Evolutionary conservation across 371 early-diverging fungal species (phyloP).

Genomic region (Enteropsectra breve): DNA sequence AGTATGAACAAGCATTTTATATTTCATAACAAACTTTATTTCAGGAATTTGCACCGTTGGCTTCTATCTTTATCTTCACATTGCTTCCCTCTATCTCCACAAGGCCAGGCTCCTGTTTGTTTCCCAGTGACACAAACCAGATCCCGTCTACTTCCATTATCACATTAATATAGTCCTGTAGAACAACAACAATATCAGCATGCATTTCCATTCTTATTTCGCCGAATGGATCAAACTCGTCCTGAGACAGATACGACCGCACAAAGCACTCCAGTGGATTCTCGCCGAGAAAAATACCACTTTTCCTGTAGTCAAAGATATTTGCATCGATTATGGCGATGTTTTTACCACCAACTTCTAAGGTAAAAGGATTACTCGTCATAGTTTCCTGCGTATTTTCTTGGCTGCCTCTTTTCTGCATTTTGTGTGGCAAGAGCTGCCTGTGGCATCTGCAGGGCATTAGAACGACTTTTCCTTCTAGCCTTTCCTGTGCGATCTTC

Average conservation of each 20-base stretch:
- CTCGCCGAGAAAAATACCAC: conserved; percentile 26
- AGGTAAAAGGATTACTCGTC: conserved; percentile 33
- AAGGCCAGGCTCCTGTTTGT: too few relatives aligned
- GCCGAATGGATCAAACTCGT: conserved; percentile 27
- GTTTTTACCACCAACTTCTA: conserved; percentile 9
- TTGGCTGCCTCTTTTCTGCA: too few relatives aligned
- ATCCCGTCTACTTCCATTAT: conserved; percentile 11
- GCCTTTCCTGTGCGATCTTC: background rate
- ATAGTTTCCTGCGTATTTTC: too few relatives aligned
- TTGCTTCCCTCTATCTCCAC: too few relatives aligned
- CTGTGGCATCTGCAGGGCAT: conserved; percentile 17
- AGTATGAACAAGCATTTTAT: too few relatives aligned
- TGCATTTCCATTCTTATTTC: conserved; percentile 6
- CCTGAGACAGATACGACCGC: conserved; percentile 30
- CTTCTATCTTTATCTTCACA: too few relatives aligned
- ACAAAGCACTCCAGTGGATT: conserved; percentile 38
- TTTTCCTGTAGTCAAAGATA: conserved; percentile 21
- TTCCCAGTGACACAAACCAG: conserved; percentile 22
- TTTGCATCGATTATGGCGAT: conserved; percentile 25
- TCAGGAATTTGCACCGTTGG: too few relatives aligned
- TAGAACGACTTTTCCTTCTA: conserved; percentile 1
- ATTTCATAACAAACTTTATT: too few relatives aligned
- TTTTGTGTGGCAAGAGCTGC: background rate
- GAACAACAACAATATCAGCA: conserved; percentile 30
- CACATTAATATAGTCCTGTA: conserved; percentile 16